Percentiles rank a stretch among this genome's conserved stretches.
Conservation (phyloP, 108 stramenopile genomes). For the Cyclotella distinguenda region DNA sequence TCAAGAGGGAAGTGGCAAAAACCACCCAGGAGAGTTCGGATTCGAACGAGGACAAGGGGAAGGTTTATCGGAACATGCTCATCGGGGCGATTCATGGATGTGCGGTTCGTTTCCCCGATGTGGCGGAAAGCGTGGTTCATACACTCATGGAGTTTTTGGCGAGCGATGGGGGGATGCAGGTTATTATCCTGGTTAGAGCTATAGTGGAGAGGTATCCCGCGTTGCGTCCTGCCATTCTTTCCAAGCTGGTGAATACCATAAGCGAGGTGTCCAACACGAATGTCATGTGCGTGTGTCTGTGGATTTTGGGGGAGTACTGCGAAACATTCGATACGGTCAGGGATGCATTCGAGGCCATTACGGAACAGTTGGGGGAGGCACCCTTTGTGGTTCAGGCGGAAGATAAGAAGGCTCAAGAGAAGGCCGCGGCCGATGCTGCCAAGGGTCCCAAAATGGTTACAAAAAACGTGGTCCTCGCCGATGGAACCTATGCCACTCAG, state of each 20-base stretch:
- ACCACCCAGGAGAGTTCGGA: constrained; percentile 79
- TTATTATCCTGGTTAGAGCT: constrained; percentile 95
- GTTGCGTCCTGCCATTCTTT: constrained; percentile 84
- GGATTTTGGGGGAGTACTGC: constrained; percentile 98
- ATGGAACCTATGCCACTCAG: constrained; percentile 99
- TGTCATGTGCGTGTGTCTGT: constrained; percentile 96
- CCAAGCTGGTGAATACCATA: constrained; percentile 86
- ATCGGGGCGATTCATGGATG: constrained; percentile 96
- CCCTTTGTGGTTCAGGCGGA: constrained; percentile 69
- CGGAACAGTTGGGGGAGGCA: constrained; percentile 76
- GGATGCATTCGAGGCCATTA: constrained; percentile 81
- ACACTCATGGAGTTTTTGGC: constrained; percentile 94
- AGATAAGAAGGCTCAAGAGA: constrained; percentile 66
- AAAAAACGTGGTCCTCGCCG: constrained; percentile 95
- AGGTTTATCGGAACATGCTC: constrained; percentile 90
- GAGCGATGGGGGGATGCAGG: constrained; percentile 90
- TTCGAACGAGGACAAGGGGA: constrained; percentile 83
- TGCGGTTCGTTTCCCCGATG: constrained; percentile 92
- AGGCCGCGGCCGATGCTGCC: constrained; percentile 59
- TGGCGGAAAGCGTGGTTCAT: constrained; percentile 94
- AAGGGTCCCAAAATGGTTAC: constrained; percentile 77
- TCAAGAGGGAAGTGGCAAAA: constrained; percentile 96
- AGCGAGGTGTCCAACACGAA: constrained; percentile 80
- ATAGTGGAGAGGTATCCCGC: constrained; percentile 95
- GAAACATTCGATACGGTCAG: constrained; percentile 64